These are phyloP conservation scores for Coniochaeta hoffmannii DNA, from an alignment of 2,329 filamentous ascomycete genomes.

Conservation along the genomic window DNA sequence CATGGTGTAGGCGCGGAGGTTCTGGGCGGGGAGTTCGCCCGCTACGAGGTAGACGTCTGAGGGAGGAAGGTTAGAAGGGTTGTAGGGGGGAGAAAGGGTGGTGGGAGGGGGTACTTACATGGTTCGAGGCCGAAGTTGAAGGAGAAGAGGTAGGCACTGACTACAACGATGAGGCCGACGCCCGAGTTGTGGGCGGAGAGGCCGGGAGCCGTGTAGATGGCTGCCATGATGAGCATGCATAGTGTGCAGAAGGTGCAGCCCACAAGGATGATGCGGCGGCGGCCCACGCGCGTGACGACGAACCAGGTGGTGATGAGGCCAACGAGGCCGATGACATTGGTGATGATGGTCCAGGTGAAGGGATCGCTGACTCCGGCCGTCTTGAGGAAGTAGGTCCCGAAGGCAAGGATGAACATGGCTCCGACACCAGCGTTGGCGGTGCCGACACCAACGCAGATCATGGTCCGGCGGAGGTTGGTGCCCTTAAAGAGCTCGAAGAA, in stretches of 20 bases:
- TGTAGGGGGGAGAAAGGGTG: too few relatives aligned
- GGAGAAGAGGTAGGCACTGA: slow-evolving; percentile 43
- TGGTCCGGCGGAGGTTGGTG: slow-evolving; percentile 41
- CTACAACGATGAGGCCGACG: slow-evolving; percentile 43
- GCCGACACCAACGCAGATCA: slow-evolving; percentile 38
- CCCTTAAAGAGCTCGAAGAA: slow-evolving; percentile 43
- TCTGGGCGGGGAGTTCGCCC: slow-evolving; percentile 49
- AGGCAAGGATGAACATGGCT: slow-evolving; percentile 51
- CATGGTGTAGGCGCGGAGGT: slow-evolving; percentile 48
- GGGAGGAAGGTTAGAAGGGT: too few relatives aligned
- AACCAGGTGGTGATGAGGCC: slow-evolving; percentile 42
- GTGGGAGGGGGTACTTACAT: background rate
- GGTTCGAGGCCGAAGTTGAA: slow-evolving; percentile 34
- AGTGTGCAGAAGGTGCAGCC: slow-evolving; percentile 45
- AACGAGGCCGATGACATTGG: slow-evolving; percentile 44
- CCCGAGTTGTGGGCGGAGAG: slow-evolving; percentile 23
- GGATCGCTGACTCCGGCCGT: slow-evolving; percentile 48
- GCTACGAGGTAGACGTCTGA: slow-evolving; percentile 51
- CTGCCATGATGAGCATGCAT: slow-evolving; percentile 45
- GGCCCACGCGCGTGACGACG: slow-evolving; percentile 28
- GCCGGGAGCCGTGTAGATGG: slow-evolving; percentile 39
- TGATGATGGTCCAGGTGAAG: slow-evolving; percentile 49
- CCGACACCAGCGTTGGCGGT: slow-evolving; percentile 45
- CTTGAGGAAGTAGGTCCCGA: slow-evolving; percentile 52
- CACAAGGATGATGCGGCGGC: slow-evolving; percentile 42